Base-by-base conservation (phyloP, 768 basidiomycete genomes). In the Gloeostereum incarnatum region DNA sequence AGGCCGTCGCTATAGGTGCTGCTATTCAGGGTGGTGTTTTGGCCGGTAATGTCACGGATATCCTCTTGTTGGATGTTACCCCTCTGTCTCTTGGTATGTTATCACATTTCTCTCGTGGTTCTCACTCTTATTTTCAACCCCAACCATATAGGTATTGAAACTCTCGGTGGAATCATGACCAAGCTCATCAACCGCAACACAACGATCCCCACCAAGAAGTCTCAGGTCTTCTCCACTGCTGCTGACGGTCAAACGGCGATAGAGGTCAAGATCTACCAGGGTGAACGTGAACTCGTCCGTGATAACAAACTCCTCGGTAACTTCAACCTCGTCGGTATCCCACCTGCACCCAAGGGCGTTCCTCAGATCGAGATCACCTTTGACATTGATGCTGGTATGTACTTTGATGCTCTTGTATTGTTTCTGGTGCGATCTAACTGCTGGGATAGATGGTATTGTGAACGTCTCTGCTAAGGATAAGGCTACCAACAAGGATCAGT, bases 211-310 rank as follows among this genome's bases (percentile, higher is more conserved):
- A 97, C 93, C 49, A 99, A 99, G 75, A 99, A 99, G 75, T 91
- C 89, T 0, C 93, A 98, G 61, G 85, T 84, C 30, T 98, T 99
- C 75, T 98, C 94, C 3, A 99, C 94, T 13, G 93, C 94, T 25
- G 94, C 93, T 26, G 94, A 99, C 45, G 94, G 94, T 37, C 94
- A 99, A 65, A 93, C 87, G 10, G 93, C 94, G 25, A 97, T 99
- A 46, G 92, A 97, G 61, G 93, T 99, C 60, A 97, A 97, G 79
- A 92, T 99, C 50, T 99, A 78, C 74, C 96, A 99, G 66, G 96
- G 96, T 54, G 96, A 99, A 71, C 93, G 96, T 68, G 96, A 97
- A 58, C 79, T 98, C 49, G 92, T 96, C 41, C 73, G 87, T 39
- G 94, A 98, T 68, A 98, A 97, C 80, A 99, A 98, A 65, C 65